Evolutionary conservation across 345 rosid genomes (phyloP).

Genomic region (Isatis tinctoria): DNA sequence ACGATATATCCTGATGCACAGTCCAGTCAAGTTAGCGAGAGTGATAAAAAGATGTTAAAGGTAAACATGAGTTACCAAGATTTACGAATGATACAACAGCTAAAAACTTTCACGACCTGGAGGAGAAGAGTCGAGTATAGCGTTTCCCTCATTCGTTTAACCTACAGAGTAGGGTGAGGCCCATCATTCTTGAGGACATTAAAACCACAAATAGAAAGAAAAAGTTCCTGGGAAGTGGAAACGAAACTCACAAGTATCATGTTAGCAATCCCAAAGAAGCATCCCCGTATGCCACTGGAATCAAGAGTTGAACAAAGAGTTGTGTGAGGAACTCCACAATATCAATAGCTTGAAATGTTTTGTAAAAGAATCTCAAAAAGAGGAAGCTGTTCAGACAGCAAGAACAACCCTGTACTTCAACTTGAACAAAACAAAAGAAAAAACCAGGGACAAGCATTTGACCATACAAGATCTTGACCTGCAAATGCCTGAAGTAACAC

Average conservation of each 20-base stretch:
- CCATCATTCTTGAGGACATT: background rate
- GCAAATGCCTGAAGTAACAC: constrained; percentile 83
- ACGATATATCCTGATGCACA: constrained; percentile 72
- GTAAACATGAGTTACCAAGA: constrained; percentile 13
- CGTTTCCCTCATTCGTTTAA: constrained; percentile 93
- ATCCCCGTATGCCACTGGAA: constrained; percentile 88
- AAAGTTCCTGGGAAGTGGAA: background rate
- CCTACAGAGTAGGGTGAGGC: constrained; percentile 41
- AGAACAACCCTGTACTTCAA: constrained; percentile 12
- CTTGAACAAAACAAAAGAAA: background rate
- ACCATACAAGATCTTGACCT: constrained; percentile 92
- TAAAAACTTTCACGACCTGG: constrained; percentile 53
- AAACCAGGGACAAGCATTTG: constrained; percentile 42
- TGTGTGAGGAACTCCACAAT: constrained; percentile 32
- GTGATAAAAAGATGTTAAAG: background rate
- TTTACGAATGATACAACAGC: background rate
- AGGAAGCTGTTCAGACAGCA: background rate
- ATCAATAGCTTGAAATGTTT: too few relatives aligned
- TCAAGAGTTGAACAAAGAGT: constrained; percentile 30
- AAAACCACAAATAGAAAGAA: background rate
- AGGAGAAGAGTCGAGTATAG: constrained; percentile 81
- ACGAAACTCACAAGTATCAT: constrained; percentile 89
- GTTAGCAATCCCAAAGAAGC: constrained; percentile 92
- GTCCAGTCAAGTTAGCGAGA: constrained; percentile 2
- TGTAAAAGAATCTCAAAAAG: too few relatives aligned